Evolutionary conservation across 1,284 basidiomycete species (phyloP).

Genomic region (Cryptococcus hybrid): DNA sequence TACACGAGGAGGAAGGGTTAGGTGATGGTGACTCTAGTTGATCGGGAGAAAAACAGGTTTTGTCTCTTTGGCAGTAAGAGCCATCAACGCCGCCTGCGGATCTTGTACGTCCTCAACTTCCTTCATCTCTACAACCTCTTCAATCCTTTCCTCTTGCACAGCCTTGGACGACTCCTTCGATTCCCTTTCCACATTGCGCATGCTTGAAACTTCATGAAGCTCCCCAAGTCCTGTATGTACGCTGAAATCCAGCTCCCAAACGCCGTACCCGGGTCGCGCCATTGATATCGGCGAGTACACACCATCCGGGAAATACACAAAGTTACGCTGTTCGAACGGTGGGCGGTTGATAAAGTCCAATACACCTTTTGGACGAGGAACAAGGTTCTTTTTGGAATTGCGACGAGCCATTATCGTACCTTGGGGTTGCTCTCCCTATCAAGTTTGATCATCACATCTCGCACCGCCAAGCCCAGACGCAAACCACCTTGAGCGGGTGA

Average conservation of each 20-base stretch:
- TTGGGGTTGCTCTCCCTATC: conserved; percentile 30
- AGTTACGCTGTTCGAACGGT: conserved; percentile 42
- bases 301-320: conserved; percentile 31
- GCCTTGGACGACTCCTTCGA: neutral
- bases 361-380: conserved; percentile 31
- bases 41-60: neutral
- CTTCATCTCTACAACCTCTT: neutral
- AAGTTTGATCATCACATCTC: conserved; percentile 25
- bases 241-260: conserved; percentile 43
- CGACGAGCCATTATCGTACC: conserved; percentile 8
- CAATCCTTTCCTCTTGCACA: neutral
- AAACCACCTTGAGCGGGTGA: conserved; percentile 34
- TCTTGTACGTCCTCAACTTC: too few relatives aligned
- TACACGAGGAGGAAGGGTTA: too few relatives aligned
- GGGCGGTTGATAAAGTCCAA: conserved; percentile 38
- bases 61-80: conserved; percentile 8
- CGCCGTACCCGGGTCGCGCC: conserved; percentile 40
- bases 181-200: neutral
- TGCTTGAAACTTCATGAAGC: conserved; percentile 18
- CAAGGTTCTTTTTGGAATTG: conserved; percentile 10
- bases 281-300: conserved; percentile 33
- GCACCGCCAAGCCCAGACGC: conserved; percentile 27
- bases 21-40: neutral
- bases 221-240: conserved; percentile 34
- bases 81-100: conserved; percentile 1